Evolutionary conservation across 352 stramenopile genomes (phyloP).

Genomic region (Peronospora farinosa): DNA sequence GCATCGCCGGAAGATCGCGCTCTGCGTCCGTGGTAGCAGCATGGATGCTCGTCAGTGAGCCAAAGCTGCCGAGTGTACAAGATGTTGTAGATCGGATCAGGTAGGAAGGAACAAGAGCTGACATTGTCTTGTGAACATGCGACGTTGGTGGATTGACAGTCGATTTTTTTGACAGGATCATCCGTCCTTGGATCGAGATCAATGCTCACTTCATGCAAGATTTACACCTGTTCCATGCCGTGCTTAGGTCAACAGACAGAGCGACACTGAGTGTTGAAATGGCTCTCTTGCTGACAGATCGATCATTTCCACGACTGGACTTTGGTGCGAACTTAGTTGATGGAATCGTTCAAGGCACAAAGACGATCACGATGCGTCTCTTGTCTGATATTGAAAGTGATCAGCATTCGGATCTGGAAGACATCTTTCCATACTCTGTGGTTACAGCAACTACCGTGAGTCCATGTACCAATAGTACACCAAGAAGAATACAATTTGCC

Average conservation of each 20-base stretch:
- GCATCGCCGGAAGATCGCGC: slow-evolving; percentile 56
- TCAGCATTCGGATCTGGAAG: slow-evolving; percentile 44
- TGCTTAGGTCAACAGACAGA: slow-evolving; percentile 7
- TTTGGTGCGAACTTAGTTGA: slow-evolving; percentile 45
- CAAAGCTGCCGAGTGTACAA: slow-evolving; percentile 21
- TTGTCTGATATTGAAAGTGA: slow-evolving; percentile 42
- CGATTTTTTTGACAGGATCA: slow-evolving; percentile 28
- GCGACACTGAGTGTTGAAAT: slow-evolving; percentile 7
- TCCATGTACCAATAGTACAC: slow-evolving; percentile 1
- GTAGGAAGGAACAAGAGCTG: slow-evolving; percentile 15
- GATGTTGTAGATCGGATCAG: slow-evolving; percentile 40
- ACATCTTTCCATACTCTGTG: slow-evolving; percentile 31
- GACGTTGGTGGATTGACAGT: not conserved
- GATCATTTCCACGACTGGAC: slow-evolving; percentile 38
- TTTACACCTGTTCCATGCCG: slow-evolving; percentile 35
- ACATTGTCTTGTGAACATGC: not conserved
- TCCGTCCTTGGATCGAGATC: slow-evolving; percentile 66
- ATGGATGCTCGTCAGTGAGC: slow-evolving; percentile 39
- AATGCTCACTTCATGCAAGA: slow-evolving; percentile 53
- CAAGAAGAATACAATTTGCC: slow-evolving; percentile 33
- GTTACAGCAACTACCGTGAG: slow-evolving; percentile 33
- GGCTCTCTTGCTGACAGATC: slow-evolving; percentile 12
- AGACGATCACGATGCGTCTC: slow-evolving; percentile 67
- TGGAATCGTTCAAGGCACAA: slow-evolving; percentile 35
- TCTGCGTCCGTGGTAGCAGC: slow-evolving; percentile 49